These are phyloP conservation scores for Trametes meyenii DNA, from an alignment of 768 basidiomycete species.

Conservation along the genomic window DNA sequence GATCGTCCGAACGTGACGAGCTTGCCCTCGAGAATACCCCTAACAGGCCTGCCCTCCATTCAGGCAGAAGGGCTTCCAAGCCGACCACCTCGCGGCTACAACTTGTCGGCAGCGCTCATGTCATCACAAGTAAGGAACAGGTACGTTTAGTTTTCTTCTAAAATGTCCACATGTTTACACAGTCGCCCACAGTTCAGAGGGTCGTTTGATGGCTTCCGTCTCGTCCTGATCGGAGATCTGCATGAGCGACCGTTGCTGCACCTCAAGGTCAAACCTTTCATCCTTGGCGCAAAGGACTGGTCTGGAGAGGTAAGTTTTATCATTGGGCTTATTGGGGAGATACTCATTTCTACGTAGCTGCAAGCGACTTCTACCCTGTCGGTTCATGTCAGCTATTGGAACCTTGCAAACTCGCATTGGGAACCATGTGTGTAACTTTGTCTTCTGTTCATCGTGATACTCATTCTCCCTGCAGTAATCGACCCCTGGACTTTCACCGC, in stretches of 20 bases:
- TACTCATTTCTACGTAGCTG: conserved; percentile 54
- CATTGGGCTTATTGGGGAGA: not conserved
- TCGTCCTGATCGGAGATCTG: conserved; percentile 92
- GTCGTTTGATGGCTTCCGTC: conserved; percentile 87
- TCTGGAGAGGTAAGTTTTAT: conserved; percentile 71
- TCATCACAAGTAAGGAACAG: conserved; percentile 80
- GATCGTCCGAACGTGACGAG: conserved; percentile 10
- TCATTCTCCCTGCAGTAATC: conserved; percentile 56
- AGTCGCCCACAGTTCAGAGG: conserved; percentile 67
- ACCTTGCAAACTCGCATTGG: conserved; percentile 97
- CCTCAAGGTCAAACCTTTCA: conserved; percentile 83
- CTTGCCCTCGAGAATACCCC: not conserved
- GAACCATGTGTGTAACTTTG: conserved; percentile 69
- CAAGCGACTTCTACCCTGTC: conserved; percentile 82
- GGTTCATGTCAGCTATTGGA: conserved; percentile 92
- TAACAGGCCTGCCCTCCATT: conserved; percentile 8
- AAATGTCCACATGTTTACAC: not conserved
- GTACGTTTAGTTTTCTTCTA: conserved; percentile 42
- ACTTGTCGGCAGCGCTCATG: conserved; percentile 41
- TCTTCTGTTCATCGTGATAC: not conserved
- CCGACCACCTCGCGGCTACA: conserved; percentile 21
- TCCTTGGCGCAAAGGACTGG: conserved; percentile 88
- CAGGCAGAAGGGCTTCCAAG: conserved; percentile 13
- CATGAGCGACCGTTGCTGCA: conserved; percentile 96
- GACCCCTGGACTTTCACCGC: conserved; percentile 94